These are phyloP conservation scores for Penicillium angulare DNA, from an alignment of 495 filamentous ascomycete genomes.

Conservation along the genomic window DNA sequence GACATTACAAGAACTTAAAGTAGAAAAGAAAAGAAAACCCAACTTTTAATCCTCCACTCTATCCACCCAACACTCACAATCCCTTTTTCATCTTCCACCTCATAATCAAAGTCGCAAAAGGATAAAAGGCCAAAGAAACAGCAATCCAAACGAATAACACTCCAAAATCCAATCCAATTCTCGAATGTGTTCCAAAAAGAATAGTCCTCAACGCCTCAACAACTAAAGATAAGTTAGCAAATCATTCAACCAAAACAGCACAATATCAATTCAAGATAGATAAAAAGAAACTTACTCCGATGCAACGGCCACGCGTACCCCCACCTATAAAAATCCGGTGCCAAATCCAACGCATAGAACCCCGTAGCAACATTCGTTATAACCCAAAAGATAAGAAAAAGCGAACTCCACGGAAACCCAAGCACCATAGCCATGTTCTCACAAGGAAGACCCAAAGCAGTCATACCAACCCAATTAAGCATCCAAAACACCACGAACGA, in stretches of 20 bases:
- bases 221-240: slow-evolving; percentile 45
- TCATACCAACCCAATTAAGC: slow-evolving; percentile 72
- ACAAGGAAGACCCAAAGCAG: slow-evolving; percentile 63
- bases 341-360: slow-evolving; percentile 62
- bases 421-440: slow-evolving; percentile 73
- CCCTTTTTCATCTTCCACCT: slow-evolving; percentile 53
- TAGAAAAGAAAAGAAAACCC: neutral
- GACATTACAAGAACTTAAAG: too few species aligned
- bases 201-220: slow-evolving; percentile 63
- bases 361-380: slow-evolving; percentile 66
- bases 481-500: slow-evolving; percentile 74
- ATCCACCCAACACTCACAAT: neutral
- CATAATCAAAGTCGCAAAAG: slow-evolving; percentile 59
- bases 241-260: too few species aligned
- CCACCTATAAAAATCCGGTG: slow-evolving; percentile 62
- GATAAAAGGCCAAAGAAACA: slow-evolving; percentile 57
- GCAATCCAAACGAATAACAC: slow-evolving; percentile 61
- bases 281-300: slow-evolving; percentile 40
- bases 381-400: slow-evolving; percentile 77
- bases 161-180: slow-evolving; percentile 64
- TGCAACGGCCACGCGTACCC: slow-evolving; percentile 75
- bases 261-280: too few species aligned
- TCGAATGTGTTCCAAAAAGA: slow-evolving; percentile 60
- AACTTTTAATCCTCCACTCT: too few species aligned
- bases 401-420: slow-evolving; percentile 63